Evolutionary conservation across 441 rosid genomes (phyloP).

Genomic region (Jatropha multifida): DNA sequence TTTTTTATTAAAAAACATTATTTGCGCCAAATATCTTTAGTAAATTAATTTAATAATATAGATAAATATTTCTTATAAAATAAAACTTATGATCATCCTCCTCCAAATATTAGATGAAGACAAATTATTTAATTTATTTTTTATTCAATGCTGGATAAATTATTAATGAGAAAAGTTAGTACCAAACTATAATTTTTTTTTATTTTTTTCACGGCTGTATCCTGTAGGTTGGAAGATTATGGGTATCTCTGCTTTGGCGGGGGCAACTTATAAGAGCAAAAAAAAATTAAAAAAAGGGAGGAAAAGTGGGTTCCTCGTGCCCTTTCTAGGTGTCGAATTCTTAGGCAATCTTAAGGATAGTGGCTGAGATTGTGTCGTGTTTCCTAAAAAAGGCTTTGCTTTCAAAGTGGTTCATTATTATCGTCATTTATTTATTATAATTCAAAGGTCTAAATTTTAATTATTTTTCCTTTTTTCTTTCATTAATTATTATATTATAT

Average conservation of each 20-base stretch:
- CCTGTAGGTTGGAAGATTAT: neutral
- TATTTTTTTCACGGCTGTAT: too few species aligned
- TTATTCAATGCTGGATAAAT: too few species aligned
- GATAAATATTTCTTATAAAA: too few species aligned
- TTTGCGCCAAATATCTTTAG: too few species aligned
- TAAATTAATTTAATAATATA: too few species aligned
- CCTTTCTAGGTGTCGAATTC: conserved; percentile 32
- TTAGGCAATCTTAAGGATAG: conserved; percentile 24
- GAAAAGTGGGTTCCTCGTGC: conserved; percentile 29
- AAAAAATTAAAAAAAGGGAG: neutral
- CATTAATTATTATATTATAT: neutral
- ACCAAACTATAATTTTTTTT: too few species aligned
- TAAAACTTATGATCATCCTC: too few species aligned
- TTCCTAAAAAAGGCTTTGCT: conserved; percentile 13
- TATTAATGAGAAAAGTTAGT: too few species aligned
- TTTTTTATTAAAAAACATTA: too few species aligned
- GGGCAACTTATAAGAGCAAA: neutral
- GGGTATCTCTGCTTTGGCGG: conserved; percentile 16
- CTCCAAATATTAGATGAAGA: too few species aligned
- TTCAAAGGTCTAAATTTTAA: neutral
- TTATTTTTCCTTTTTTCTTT: too few species aligned
- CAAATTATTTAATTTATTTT: too few species aligned
- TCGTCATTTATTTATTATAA: neutral
- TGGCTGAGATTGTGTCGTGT: conserved; percentile 33
- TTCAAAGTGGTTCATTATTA: conserved; percentile 20